Evolutionary conservation across 2,329 filamentous ascomycete species (phyloP).

Genomic region (Sclerotinia nivalis): DNA sequence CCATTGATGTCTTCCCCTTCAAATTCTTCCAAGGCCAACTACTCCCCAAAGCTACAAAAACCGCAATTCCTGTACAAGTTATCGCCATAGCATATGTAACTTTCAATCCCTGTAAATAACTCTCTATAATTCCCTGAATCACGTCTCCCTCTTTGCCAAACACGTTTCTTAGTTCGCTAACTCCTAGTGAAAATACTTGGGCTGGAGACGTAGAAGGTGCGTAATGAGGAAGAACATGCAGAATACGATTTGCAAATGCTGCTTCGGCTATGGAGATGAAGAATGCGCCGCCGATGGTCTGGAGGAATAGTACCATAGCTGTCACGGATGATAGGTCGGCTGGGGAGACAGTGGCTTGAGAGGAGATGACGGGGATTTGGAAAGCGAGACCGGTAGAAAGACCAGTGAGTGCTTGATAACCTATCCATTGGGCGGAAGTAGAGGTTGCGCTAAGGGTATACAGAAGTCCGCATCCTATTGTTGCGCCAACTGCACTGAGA

Average conservation of each 20-base stretch:
- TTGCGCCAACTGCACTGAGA: slow-evolving; percentile 35
- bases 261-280: slow-evolving; percentile 52
- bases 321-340: slow-evolving; percentile 50
- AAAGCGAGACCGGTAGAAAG: slow-evolving; percentile 59
- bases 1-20: slow-evolving; percentile 35
- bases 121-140: slow-evolving; percentile 55
- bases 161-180: slow-evolving; percentile 56
- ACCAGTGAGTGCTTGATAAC: slow-evolving; percentile 58
- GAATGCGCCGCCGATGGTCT: slow-evolving; percentile 53
- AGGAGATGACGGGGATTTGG: slow-evolving; percentile 45
- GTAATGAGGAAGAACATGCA: slow-evolving; percentile 41
- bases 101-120: slow-evolving; percentile 65
- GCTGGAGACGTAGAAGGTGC: slow-evolving; percentile 44
- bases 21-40: slow-evolving; percentile 42
- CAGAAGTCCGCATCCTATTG: slow-evolving; percentile 54
- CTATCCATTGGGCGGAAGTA: slow-evolving; percentile 54
- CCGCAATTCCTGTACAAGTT: slow-evolving; percentile 49
- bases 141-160: slow-evolving; percentile 48
- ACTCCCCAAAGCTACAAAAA: slow-evolving; percentile 42
- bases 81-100: slow-evolving; percentile 60
- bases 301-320: slow-evolving; percentile 50
- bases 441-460: slow-evolving; percentile 54
- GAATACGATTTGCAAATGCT: slow-evolving; percentile 50
- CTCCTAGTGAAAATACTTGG: slow-evolving; percentile 47
- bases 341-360: slow-evolving; percentile 43